A percentile compares a stretch with the other conserved stretches of the same genome.
These are phyloP conservation scores for Clavispora fructus DNA, from an alignment of 805 yeast genomes.

Conservation along the genomic window DNA sequence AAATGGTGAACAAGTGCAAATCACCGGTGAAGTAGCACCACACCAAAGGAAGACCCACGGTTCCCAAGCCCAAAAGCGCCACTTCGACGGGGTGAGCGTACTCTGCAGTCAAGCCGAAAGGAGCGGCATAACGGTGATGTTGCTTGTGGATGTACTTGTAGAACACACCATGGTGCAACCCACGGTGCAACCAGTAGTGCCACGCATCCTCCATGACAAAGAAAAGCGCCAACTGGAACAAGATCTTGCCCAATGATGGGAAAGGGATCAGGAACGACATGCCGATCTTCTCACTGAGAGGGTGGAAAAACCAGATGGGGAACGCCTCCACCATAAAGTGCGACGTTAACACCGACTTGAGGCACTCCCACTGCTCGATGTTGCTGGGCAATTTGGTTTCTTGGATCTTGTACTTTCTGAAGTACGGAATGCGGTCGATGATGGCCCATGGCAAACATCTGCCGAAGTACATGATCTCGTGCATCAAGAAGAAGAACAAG, in stretches of 20 bases:
- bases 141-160: constrained; percentile 94
- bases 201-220: constrained; percentile 88
- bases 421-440: constrained; percentile 79
- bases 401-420: constrained; percentile 85
- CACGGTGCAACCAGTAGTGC: constrained; percentile 96
- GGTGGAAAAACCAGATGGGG: constrained; percentile 97
- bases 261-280: constrained; percentile 79
- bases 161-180: constrained; percentile 81
- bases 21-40: constrained; percentile 68
- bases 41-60: constrained; percentile 89
- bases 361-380: constrained; percentile 89
- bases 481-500: constrained; percentile 70
- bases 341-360: constrained; percentile 74
- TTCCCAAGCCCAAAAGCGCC: constrained; percentile 85
- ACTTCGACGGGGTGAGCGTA: constrained; percentile 97
- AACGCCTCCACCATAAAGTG: constrained; percentile 92
- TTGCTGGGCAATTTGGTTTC: constrained; percentile 74
- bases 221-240: constrained; percentile 65
- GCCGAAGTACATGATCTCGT: constrained; percentile 87
- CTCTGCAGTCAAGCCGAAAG: constrained; percentile 95
- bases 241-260: constrained; percentile 59
- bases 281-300: constrained; percentile 77
- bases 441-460: constrained; percentile 91
- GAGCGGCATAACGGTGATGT: constrained; percentile 97
- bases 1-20: constrained; percentile 84